phyloP scores from a whole-genome alignment of 2,329 filamentous ascomycete species.

The Ophiosphaerella narmari region DNA sequence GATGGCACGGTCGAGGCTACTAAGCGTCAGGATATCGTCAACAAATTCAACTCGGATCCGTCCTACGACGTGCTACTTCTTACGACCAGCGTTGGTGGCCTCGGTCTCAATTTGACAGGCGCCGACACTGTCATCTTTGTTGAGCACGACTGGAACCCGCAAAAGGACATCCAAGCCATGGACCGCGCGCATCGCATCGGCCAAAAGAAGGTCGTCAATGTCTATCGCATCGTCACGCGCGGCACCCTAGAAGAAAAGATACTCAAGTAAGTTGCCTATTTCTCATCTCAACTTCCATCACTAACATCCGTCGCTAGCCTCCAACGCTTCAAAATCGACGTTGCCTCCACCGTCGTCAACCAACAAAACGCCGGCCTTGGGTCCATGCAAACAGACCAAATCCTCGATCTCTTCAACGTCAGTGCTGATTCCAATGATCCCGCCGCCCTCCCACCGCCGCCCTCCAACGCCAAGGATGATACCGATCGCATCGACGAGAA shows the following conservation, averaged over 20 bases:
- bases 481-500: conserved; percentile 77
- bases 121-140: conserved; percentile 99
- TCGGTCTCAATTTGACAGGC: conserved; percentile 93
- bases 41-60: conserved; percentile 97
- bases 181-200: conserved; percentile 97
- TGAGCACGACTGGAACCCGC: conserved; percentile 99
- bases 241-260: conserved; percentile 99
- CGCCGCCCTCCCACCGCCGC: conserved; percentile 57
- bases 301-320: conserved; percentile 60
- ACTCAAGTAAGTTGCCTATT: conserved; percentile 63
- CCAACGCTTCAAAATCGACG: conserved; percentile 99
- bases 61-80: conserved; percentile 93
- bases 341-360: conserved; percentile 96
- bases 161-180: conserved; percentile 98
- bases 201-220: conserved; percentile 99
- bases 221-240: conserved; percentile 93
- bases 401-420: conserved; percentile 93
- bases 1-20: conserved; percentile 92
- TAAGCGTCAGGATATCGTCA: conserved; percentile 95
- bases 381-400: conserved; percentile 98
- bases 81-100: conserved; percentile 91
- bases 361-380: conserved; percentile 94
- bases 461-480: conserved; percentile 67
- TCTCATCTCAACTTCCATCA: background rate
- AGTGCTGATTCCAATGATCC: conserved; percentile 57